phyloP scores from a whole-genome alignment of 1,284 basidiomycete species.

The Fomitopsis pinicola region DNA sequence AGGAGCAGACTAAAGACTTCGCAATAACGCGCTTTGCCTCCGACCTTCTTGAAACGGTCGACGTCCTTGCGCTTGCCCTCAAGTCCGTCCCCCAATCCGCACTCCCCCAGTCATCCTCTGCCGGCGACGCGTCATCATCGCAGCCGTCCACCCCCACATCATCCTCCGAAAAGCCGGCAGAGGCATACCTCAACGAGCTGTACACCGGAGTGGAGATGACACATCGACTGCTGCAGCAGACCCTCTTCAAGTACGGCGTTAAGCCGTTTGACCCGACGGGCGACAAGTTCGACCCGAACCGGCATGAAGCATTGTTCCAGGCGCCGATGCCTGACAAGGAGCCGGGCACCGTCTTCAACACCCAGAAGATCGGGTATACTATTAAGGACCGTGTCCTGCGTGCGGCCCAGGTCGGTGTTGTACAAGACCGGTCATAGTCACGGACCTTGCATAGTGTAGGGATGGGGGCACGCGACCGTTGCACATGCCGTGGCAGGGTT shows the following conservation, averaged over 20 bases:
- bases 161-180: constrained; percentile 45
- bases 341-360: constrained; percentile 88
- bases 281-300: constrained; percentile 91
- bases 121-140: constrained; percentile 24
- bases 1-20: constrained; percentile 89
- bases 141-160: constrained; percentile 29
- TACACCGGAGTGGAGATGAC: constrained; percentile 91
- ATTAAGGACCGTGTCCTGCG: constrained; percentile 91
- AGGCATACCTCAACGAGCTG: constrained; percentile 65
- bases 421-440: constrained; percentile 57
- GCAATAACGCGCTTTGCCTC: constrained; percentile 89
- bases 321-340: constrained; percentile 87
- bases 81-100: constrained; percentile 74
- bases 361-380: constrained; percentile 88
- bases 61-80: constrained; percentile 88
- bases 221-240: constrained; percentile 85
- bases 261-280: constrained; percentile 90
- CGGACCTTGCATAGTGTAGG: not conserved
- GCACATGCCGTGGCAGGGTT: not conserved
- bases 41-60: constrained; percentile 89
- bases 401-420: constrained; percentile 96
- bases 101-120: constrained; percentile 27
- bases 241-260: constrained; percentile 88
- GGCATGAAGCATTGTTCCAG: constrained; percentile 94
- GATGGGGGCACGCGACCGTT: not conserved